Conservation (phyloP, 306 rosid genomes). For the Cucumis cinereus region DNA sequence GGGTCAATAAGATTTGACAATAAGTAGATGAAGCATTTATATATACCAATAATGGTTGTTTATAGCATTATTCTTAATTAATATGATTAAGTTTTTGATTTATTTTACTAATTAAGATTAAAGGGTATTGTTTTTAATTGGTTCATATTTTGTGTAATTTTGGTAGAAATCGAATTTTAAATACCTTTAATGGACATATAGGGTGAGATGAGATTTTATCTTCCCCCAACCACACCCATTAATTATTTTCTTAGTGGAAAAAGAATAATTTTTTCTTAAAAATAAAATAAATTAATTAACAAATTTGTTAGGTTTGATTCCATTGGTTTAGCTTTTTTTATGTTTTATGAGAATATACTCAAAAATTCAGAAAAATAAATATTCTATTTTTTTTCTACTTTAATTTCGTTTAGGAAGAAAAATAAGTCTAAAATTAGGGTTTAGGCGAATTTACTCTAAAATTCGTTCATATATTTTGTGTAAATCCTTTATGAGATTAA, state of each 20-base stretch:
- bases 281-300: too few relatives aligned
- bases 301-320: background rate
- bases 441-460: background rate
- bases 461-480: background rate
- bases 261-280: background rate
- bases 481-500: background rate
- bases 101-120: background rate
- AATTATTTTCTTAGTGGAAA: constrained; percentile 3
- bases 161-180: background rate
- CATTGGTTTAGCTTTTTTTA: background rate
- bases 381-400: background rate
- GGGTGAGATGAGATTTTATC: background rate
- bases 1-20: background rate
- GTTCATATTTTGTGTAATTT: background rate
- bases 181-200: constrained; percentile 1
- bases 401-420: background rate
- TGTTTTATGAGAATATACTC: background rate
- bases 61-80: background rate
- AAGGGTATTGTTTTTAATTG: background rate
- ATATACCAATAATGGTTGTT: background rate
- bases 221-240: constrained; percentile 5
- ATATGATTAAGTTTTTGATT: background rate
- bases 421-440: too few relatives aligned
- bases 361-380: background rate
- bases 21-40: background rate